phyloP scores from a whole-genome alignment of 1,139 yeast species.

The Kluyveromyces marxianus region DNA sequence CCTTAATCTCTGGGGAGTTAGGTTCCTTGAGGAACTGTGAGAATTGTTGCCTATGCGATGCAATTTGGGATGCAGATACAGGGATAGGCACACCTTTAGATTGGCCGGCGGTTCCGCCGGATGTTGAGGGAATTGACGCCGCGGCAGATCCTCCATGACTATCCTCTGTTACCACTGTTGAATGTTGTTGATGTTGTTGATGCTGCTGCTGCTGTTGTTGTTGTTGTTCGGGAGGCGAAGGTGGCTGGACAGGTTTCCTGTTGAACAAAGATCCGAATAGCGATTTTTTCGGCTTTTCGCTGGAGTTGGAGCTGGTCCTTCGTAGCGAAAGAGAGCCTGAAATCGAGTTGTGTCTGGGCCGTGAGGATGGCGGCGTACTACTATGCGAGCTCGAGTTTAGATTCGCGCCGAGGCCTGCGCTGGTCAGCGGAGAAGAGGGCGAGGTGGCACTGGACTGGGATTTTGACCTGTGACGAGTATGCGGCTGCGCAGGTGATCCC shows the following conservation, averaged over 20 bases:
- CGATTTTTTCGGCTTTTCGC: constrained; percentile 17
- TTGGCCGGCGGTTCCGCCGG: too few relatives aligned
- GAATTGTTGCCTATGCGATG: constrained; percentile 4
- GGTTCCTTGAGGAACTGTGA: constrained; percentile 17
- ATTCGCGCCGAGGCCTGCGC: too few relatives aligned
- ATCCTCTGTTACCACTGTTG: background rate
- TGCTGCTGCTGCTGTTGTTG: constrained; percentile 7
- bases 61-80: background rate
- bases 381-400: too few relatives aligned
- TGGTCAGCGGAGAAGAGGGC: too few relatives aligned
- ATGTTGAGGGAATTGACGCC: background rate
- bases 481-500: too few relatives aligned
- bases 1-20: constrained; percentile 18
- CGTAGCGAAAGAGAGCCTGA: background rate
- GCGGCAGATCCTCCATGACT: background rate
- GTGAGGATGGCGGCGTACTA: too few relatives aligned
- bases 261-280: constrained; percentile 17
- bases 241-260: constrained; percentile 5
- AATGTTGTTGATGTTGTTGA: constrained; percentile 1
- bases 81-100: background rate
- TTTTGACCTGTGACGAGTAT: too few relatives aligned
- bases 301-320: constrained; percentile 10
- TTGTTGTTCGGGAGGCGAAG: background rate
- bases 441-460: too few relatives aligned
- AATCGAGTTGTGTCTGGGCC: too few relatives aligned